phyloP scores from a whole-genome alignment of 1,284 basidiomycete species.

The Pseudozyma thailandica region DNA sequence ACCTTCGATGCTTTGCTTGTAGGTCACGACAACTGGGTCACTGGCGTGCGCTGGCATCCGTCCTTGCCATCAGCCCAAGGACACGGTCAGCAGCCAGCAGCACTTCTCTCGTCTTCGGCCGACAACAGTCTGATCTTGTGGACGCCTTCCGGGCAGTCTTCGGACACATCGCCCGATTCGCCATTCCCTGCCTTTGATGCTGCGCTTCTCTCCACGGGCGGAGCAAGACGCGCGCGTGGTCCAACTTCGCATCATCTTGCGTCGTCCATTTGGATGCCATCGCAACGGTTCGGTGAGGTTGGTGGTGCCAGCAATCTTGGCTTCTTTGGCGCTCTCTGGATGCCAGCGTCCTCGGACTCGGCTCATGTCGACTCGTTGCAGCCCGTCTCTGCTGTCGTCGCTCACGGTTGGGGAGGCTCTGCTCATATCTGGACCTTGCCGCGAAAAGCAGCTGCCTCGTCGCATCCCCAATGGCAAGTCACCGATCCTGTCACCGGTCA shows the following conservation, averaged over 20 bases:
- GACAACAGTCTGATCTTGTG: slow-evolving; percentile 66
- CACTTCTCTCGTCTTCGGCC: slow-evolving; percentile 62
- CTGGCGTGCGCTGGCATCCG: slow-evolving; percentile 61
- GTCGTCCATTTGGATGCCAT: slow-evolving; percentile 62
- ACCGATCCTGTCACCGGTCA: slow-evolving; percentile 55
- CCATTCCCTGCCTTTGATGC: slow-evolving; percentile 68
- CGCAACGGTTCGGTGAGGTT: slow-evolving; percentile 64
- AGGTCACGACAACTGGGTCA: slow-evolving; percentile 66
- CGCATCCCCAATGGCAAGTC: slow-evolving; percentile 27
- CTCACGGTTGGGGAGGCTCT: slow-evolving; percentile 65
- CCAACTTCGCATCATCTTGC: slow-evolving; percentile 40
- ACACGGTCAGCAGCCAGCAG: slow-evolving; percentile 47
- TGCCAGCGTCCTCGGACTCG: slow-evolving; percentile 15
- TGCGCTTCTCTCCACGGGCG: slow-evolving; percentile 69
- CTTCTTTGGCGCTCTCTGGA: slow-evolving; percentile 63
- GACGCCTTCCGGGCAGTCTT: slow-evolving; percentile 47
- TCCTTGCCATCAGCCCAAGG: not conserved
- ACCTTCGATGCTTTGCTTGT: slow-evolving; percentile 64
- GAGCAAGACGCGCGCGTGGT: slow-evolving; percentile 55
- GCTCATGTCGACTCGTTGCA: not conserved
- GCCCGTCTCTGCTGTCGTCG: slow-evolving; percentile 41
- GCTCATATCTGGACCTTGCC: slow-evolving; percentile 54
- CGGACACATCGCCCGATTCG: not conserved
- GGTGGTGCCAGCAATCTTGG: slow-evolving; percentile 62
- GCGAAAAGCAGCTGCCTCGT: not conserved